Percentiles rank a stretch among this genome's conserved stretches.
Evolutionary conservation across 768 basidiomycete species (phyloP).

Genomic region (Cytidiella melzeri): DNA sequence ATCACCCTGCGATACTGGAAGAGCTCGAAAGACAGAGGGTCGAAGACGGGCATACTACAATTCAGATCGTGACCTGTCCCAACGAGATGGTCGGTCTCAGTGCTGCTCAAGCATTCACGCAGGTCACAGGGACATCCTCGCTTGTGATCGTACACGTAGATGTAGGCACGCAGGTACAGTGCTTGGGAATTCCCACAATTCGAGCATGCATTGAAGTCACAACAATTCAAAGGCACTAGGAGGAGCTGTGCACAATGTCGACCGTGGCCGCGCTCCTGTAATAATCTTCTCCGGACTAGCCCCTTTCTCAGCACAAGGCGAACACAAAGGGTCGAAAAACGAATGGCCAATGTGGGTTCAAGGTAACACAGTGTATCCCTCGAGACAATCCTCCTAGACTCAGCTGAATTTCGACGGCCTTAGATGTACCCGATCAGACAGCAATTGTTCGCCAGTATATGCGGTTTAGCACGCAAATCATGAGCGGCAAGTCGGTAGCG

Average conservation of each 20-base stretch:
- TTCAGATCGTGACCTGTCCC: conserved; percentile 60
- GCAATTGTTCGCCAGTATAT: conserved; percentile 72
- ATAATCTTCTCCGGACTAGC: conserved; percentile 71
- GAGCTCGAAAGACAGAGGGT: conserved; percentile 55
- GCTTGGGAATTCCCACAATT: neutral
- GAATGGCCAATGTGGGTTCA: conserved; percentile 74
- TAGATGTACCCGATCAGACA: conserved; percentile 67
- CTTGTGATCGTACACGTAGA: conserved; percentile 74
- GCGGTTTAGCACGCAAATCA: conserved; percentile 57
- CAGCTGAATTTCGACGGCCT: neutral
- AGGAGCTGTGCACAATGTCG: conserved; percentile 69
- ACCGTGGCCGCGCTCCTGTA: conserved; percentile 53
- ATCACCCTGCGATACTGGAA: conserved; percentile 67
- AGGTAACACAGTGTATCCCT: conserved; percentile 31
- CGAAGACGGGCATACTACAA: conserved; percentile 29
- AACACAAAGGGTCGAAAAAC: conserved; percentile 57
- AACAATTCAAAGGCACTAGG: conserved; percentile 48
- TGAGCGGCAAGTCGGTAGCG: conserved; percentile 45
- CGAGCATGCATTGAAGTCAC: neutral
- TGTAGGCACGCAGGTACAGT: conserved; percentile 55
- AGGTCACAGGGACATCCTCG: conserved; percentile 59
- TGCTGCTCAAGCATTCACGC: conserved; percentile 66
- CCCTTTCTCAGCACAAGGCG: conserved; percentile 49
- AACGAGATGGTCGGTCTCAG: conserved; percentile 75
- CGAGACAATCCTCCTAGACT: neutral